These are phyloP conservation scores for Penicillium occitanis DNA, from an alignment of 2,329 filamentous ascomycete genomes.

Conservation along the genomic window DNA sequence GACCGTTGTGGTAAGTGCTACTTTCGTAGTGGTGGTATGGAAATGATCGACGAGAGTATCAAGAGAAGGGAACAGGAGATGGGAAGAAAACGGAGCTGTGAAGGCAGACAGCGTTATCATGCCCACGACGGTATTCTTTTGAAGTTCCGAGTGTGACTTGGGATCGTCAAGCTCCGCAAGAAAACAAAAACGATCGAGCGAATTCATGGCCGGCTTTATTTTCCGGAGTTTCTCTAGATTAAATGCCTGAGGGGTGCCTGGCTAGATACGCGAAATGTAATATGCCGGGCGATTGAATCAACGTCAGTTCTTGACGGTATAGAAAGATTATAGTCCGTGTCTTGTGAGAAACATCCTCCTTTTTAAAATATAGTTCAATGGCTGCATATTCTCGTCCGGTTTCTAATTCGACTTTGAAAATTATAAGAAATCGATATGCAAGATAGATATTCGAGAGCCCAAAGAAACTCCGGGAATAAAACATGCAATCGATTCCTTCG, in stretches of 20 bases:
- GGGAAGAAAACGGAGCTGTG: neutral
- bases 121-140: neutral
- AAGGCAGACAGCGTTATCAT: neutral
- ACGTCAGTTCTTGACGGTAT: neutral
- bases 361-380: neutral
- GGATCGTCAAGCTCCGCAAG: neutral
- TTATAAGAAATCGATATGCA: neutral
- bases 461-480: neutral
- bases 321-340: neutral
- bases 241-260: neutral
- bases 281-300: neutral
- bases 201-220: neutral
- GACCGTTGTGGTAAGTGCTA: slow-evolving; percentile 42
- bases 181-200: neutral
- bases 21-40: slow-evolving; percentile 33
- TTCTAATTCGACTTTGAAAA: neutral
- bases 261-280: neutral
- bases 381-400: neutral
- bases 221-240: neutral
- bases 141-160: neutral
- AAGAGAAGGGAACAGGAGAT: slow-evolving; percentile 23
- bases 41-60: slow-evolving; percentile 34
- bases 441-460: neutral
- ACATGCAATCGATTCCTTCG: neutral
- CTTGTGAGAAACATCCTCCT: neutral